Base-by-base conservation (phyloP, 2,329 filamentous ascomycete species). In the Sarocladium strictum region DNA sequence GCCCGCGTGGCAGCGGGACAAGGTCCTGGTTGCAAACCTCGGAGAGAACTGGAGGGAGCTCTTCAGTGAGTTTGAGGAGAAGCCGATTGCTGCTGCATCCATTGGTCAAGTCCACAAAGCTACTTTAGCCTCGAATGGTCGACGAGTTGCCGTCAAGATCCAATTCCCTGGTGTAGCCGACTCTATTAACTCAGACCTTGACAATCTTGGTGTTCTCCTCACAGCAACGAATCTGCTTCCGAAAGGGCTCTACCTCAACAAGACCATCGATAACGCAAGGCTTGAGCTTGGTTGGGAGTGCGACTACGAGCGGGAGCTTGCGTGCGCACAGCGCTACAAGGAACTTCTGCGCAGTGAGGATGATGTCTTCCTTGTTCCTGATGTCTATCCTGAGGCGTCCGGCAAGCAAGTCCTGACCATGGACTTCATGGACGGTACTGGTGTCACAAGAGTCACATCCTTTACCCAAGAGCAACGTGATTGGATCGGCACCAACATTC, bases 31-130 rank as follows among this genome's bases (percentile, higher is more conserved):
- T 0, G 76, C 80, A 4, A 96, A 96, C 63, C 79, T 99, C 0
- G 94, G 94, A 0, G 64, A 81, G 0, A 80, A 93, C 54, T 99
- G 94, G 94, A 82, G 90, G 50, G 82, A 90, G 1, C 72, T 97
- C 1, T 99, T 93, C 63, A 78, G 77, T 19, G 82, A 85, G 3
- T 99, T 99, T 62, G 88, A 96, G 38, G 94, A 97, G 60, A 86
- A 86, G 57, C 94, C 94, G 1, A 89, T 99, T 56, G 94, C 95
- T 1, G 94, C 94, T 1, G 94, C 94, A 3, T 97, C 94, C 0
- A 99, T 99, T 56, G 94, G 95, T 0, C 94, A 99, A 67, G 94
- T 99, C 0, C 94, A 99, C 72, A 85, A 85, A 57, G 94, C 91
- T 2, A 83, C 85, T 0, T 77, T 99, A 19, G 87, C 85, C 62